phyloP scores from a whole-genome alignment of 179 eudicot species.

The Beta corolliflora region DNA sequence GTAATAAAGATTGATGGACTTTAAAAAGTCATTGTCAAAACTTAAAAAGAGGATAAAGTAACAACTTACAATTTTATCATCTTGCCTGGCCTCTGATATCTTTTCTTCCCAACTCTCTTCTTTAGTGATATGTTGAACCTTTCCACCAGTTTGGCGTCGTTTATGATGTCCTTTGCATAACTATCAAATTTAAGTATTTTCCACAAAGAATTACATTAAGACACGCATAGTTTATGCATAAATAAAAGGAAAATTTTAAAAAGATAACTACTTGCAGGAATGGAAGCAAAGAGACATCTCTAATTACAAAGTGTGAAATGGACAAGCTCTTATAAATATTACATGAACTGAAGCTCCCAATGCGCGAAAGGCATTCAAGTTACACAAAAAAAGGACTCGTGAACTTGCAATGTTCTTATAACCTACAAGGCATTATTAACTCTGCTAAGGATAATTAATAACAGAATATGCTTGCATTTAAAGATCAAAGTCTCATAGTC shows the following conservation, averaged over 20 bases:
- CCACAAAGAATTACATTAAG: background rate
- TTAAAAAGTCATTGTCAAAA: background rate
- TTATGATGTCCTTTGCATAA: constrained; percentile 31
- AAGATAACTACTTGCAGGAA: background rate
- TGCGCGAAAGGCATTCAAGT: background rate
- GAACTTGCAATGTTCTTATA: background rate
- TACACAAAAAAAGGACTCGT: background rate
- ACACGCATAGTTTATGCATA: background rate
- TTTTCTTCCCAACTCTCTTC: constrained; percentile 77
- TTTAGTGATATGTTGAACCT: constrained; percentile 66
- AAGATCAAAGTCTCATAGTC: background rate
- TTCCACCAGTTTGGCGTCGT: constrained; percentile 54
- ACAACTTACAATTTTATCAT: constrained; percentile 70
- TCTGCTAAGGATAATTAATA: background rate
- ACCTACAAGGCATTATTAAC: background rate
- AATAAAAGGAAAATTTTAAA: background rate
- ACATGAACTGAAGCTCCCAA: background rate
- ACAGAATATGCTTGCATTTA: background rate
- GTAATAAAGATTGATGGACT: background rate
- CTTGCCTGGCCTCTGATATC: constrained; percentile 61
- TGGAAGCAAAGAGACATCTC: background rate
- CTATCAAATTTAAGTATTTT: constrained; percentile 17
- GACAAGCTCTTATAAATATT: background rate
- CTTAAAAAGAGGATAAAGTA: background rate
- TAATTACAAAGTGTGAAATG: background rate